Conservation (phyloP, 73 alveolate genomes). For the Paramecium octaurelia region DNA sequence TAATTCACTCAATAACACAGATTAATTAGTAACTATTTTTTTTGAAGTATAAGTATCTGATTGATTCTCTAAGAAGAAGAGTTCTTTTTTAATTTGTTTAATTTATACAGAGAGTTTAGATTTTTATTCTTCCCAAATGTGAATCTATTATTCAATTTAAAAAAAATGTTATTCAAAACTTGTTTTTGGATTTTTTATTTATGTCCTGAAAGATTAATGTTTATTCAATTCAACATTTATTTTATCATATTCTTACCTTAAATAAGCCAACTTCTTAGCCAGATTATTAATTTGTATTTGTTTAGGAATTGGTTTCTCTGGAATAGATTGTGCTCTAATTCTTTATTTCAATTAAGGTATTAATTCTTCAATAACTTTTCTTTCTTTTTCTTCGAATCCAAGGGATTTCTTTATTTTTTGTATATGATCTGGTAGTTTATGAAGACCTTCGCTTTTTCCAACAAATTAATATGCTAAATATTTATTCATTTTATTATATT, state of each 20-base stretch:
- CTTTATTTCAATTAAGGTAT: slow-evolving; percentile 17
- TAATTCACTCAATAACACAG: background rate
- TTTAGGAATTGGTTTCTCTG: slow-evolving; percentile 39
- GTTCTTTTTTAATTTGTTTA: background rate
- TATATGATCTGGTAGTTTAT: slow-evolving; percentile 5
- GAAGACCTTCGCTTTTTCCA: slow-evolving; percentile 8
- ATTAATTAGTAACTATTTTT: slow-evolving; percentile 14
- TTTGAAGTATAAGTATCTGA: slow-evolving; percentile 20
- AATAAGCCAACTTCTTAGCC: background rate
- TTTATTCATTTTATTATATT: background rate
- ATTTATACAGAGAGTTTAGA: background rate
- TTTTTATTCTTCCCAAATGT: slow-evolving; percentile 17
- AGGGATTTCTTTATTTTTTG: background rate
- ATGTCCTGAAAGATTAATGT: background rate
- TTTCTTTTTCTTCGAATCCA: slow-evolving; percentile 25
- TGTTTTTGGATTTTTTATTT: slow-evolving; percentile 35
- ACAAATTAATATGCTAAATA: slow-evolving; percentile 45
- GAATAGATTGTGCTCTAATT: slow-evolving; percentile 37
- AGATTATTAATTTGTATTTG: background rate
- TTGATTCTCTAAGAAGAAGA: background rate
- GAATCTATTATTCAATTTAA: background rate
- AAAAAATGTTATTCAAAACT: slow-evolving; percentile 41
- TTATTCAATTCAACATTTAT: background rate
- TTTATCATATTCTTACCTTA: slow-evolving; percentile 37
- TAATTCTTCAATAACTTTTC: slow-evolving; percentile 11